Evolutionary conservation across 495 filamentous ascomycete genomes (phyloP), one percentile per base, ranked within the genome.

Genomic region (Astrothelium subdiscretum): DNA sequence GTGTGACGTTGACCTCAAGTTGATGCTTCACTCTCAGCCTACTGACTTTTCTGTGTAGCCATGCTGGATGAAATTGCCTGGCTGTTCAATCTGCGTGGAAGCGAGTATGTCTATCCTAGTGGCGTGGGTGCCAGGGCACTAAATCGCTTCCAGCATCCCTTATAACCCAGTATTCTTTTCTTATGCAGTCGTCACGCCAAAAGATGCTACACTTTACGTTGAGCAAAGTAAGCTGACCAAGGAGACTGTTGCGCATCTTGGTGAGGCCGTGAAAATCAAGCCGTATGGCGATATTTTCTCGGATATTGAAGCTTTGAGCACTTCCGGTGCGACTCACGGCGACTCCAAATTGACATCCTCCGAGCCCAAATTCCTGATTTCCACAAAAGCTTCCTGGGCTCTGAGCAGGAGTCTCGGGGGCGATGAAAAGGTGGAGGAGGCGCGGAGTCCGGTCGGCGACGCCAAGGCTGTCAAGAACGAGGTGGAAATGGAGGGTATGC

Each of bases 121-220:
- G 12, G 5, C 24, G 29, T 54, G n/a, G n/a, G n/a, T n/a, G 10
- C 24, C 24, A 58, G 3, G 11, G 31, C 27, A 57, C 35, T 58
- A 60, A 57, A 65, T 40, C 70, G 10, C 24, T n/a, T 22, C 13
- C 59, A 88, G 85, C 72, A 99, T 99, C 68, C 88, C 90, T 1
- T 99, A 96, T 77, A 99, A 99, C 69, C 95, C 95, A 0, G 95
- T 99, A 35, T 99, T 97, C 79, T 97, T 97, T 77, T 95, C 95
- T 29, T 99, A 97, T 71, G 91, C 91, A 43, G 80, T 95, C 44
- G 79, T 99, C 59, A 97, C 95, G 3, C 85, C 87, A 2, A 86
- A 86, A 8, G 79, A 84, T 4, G 90, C 88, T 32, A 92, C 88
- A 29, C 76, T 99, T 13, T 99, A 97, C 68, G 78, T 97, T 58